phyloP scores from a whole-genome alignment of 2,329 filamentous ascomycete genomes.

The Ophiocordyceps camponoti-saundersi region DNA sequence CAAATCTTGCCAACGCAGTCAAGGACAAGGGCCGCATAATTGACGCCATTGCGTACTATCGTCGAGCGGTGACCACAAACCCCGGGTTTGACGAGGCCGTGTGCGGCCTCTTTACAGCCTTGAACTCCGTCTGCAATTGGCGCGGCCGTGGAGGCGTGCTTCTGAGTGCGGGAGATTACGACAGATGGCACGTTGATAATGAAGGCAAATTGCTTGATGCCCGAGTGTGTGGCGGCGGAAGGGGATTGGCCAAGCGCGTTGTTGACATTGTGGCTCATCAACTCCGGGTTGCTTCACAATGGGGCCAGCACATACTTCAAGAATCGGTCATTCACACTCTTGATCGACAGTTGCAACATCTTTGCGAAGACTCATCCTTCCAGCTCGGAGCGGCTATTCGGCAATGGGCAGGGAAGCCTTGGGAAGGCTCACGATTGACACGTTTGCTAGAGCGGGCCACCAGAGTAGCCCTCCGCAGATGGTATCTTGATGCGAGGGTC shows the following conservation, averaged over 20 bases:
- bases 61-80: conserved; percentile 75
- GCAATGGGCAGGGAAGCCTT: conserved; percentile 56
- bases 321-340: conserved; percentile 34
- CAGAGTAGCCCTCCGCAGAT: conserved; percentile 61
- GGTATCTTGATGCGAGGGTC: conserved; percentile 73
- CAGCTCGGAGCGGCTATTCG: conserved; percentile 23
- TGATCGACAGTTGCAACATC: conserved; percentile 23
- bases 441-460: conserved; percentile 72
- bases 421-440: conserved; percentile 78
- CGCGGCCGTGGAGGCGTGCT: conserved; percentile 72
- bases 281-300: conserved; percentile 66
- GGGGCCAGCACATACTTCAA: conserved; percentile 61
- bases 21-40: conserved; percentile 88
- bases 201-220: conserved; percentile 69
- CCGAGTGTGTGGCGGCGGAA: conserved; percentile 37
- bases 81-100: conserved; percentile 95
- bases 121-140: conserved; percentile 97
- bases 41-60: conserved; percentile 87
- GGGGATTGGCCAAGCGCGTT: conserved; percentile 79
- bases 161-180: conserved; percentile 53
- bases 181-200: conserved; percentile 88
- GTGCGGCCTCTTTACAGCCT: conserved; percentile 81
- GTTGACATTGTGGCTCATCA: conserved; percentile 83
- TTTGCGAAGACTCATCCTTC: conserved; percentile 18
- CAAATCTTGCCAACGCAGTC: conserved; percentile 91